Evolutionary conservation across 345 rosid genomes (phyloP).

Genomic region (Salix koriyanagi): DNA sequence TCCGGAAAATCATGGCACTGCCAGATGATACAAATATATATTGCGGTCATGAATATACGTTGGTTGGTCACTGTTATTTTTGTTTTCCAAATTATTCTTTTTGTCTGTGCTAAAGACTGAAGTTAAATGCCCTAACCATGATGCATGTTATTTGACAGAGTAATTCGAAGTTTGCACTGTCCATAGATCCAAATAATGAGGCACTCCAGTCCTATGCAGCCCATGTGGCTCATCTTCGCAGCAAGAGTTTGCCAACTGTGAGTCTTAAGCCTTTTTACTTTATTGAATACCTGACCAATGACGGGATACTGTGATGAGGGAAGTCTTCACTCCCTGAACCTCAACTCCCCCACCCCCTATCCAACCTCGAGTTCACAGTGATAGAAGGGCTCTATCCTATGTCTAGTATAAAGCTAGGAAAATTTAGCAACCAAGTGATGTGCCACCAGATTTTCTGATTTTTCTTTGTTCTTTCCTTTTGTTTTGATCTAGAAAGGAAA

Average conservation of each 20-base stretch:
- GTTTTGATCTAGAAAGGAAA: neutral
- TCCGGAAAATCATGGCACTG: slow-evolving; percentile 62
- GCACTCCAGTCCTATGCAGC: slow-evolving; percentile 77
- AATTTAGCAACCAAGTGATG: neutral
- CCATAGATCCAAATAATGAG: slow-evolving; percentile 86
- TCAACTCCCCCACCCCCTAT: neutral
- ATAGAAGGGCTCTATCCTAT: neutral
- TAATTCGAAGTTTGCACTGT: slow-evolving; percentile 84
- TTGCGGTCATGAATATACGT: slow-evolving; percentile 89
- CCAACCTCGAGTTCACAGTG: neutral
- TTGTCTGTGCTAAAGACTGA: slow-evolving; percentile 11
- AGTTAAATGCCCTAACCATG: slow-evolving; percentile 7
- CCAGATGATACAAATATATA: slow-evolving; percentile 83
- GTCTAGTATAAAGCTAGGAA: neutral
- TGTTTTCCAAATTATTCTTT: neutral
- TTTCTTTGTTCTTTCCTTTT: neutral
- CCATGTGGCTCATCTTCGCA: slow-evolving; percentile 67
- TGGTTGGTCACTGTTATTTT: slow-evolving; percentile 48
- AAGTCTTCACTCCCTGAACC: neutral
- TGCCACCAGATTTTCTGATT: neutral
- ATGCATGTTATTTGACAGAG: slow-evolving; percentile 42
- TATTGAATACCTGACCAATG: neutral
- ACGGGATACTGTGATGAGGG: neutral
- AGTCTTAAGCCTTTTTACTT: neutral
- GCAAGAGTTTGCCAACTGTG: slow-evolving; percentile 86